Conservation (phyloP, 345 rosid genomes). For the Physaria fendleri region DNA sequence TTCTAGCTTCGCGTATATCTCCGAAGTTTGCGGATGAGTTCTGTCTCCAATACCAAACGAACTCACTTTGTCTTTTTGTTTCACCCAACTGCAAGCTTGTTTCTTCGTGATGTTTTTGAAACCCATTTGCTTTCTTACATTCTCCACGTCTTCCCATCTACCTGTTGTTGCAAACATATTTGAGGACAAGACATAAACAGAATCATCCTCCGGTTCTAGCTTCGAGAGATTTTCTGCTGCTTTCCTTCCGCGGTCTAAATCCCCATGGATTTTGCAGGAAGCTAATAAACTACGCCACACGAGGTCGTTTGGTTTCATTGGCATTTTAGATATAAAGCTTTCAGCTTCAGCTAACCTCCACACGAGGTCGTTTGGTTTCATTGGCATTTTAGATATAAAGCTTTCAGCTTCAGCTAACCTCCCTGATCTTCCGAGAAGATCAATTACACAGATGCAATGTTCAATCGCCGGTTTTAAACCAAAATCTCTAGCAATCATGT, state of each 20-base stretch:
- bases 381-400: conserved; percentile 63
- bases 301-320: conserved; percentile 53
- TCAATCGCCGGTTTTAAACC: conserved; percentile 45
- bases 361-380: conserved; percentile 55
- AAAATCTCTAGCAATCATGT: conserved; percentile 54
- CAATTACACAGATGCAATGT: conserved; percentile 82
- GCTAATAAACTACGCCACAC: conserved; percentile 83
- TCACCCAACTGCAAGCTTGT: conserved; percentile 95
- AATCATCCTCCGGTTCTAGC: conserved; percentile 70
- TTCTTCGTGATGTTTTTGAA: conserved; percentile 61
- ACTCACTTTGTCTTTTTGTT: conserved; percentile 50
- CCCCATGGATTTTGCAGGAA: conserved; percentile 69
- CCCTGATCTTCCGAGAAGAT: conserved; percentile 88
- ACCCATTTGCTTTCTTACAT: conserved; percentile 66
- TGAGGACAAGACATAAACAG: conserved; percentile 76
- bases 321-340: conserved; percentile 59
- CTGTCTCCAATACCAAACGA: conserved; percentile 74
- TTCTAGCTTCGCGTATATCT: conserved; percentile 62
- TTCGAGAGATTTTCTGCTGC: conserved; percentile 57
- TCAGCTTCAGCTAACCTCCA: conserved; percentile 68
- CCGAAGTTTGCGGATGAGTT: conserved; percentile 47
- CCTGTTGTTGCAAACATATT: conserved; percentile 80
- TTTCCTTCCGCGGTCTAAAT: conserved; percentile 64
- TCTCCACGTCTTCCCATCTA: conserved; percentile 72
- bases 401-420: conserved; percentile 60